Conservation (phyloP, 2,329 filamentous ascomycete genomes). For the Whalleya microplaca region DNA sequence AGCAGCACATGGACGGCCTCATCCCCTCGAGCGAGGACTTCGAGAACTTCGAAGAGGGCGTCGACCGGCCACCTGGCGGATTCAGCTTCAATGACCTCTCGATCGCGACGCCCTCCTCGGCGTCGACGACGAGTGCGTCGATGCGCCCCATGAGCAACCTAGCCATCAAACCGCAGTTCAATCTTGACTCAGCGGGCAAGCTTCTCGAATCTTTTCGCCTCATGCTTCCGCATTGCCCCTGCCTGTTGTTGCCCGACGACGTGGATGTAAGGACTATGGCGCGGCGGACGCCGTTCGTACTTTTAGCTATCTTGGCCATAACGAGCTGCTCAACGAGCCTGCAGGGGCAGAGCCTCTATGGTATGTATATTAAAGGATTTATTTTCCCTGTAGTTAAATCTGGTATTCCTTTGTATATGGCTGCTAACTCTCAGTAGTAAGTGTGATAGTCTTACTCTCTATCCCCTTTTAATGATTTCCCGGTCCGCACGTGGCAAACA, state of each 20-base stretch:
- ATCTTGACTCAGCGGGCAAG: slow-evolving; percentile 55
- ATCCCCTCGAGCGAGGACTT: slow-evolving; percentile 37
- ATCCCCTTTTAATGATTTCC: too few relatives aligned
- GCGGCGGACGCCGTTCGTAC: slow-evolving; percentile 52
- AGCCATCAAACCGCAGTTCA: slow-evolving; percentile 56
- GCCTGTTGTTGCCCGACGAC: slow-evolving; percentile 45
- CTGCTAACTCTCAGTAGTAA: not conserved
- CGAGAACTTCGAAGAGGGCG: slow-evolving; percentile 29
- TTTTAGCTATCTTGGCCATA: slow-evolving; percentile 57
- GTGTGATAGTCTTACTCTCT: not conserved
- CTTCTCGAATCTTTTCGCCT: slow-evolving; percentile 48
- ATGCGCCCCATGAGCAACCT: slow-evolving; percentile 43
- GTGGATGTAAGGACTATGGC: slow-evolving; percentile 50
- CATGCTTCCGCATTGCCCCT: slow-evolving; percentile 48
- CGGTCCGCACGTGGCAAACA: too few relatives aligned
- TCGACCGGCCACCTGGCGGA: slow-evolving; percentile 7
- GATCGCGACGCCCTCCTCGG: slow-evolving; percentile 31
- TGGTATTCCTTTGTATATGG: too few relatives aligned
- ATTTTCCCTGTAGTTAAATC: too few relatives aligned
- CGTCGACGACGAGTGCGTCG: slow-evolving; percentile 29
- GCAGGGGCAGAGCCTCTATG: slow-evolving; percentile 55
- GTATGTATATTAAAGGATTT: too few relatives aligned
- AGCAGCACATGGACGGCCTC: slow-evolving; percentile 45
- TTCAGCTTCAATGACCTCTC: slow-evolving; percentile 36
- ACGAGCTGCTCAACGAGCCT: slow-evolving; percentile 52